Evolutionary conservation across 1,284 basidiomycete species (phyloP).

Genomic region (Sanghuangporus weigelae): DNA sequence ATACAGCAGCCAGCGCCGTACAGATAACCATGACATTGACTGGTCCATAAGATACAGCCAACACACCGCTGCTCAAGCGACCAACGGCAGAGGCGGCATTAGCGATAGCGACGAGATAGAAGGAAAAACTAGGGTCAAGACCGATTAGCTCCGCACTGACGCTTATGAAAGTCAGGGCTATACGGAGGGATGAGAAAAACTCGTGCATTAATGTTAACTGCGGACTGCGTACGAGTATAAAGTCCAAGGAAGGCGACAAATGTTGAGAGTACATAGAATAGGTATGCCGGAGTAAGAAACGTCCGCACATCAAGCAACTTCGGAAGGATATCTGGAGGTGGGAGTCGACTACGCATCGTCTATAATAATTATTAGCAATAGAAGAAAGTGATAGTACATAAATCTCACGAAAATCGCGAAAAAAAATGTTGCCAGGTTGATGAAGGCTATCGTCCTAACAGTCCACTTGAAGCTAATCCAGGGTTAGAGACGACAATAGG

Average conservation of each 20-base stretch:
- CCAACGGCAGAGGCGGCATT: conserved; percentile 42
- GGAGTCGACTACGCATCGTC: conserved; percentile 3
- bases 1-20: conserved; percentile 25
- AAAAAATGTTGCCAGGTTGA: not conserved
- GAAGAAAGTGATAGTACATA: not conserved
- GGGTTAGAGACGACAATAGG: not conserved
- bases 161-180: not conserved
- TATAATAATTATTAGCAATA: not conserved
- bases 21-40: conserved; percentile 27
- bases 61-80: conserved; percentile 34
- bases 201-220: not conserved
- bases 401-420: not conserved
- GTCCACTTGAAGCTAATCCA: conserved; percentile 5
- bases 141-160: conserved; percentile 31
- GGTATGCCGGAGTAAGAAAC: not conserved
- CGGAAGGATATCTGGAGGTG: not conserved
- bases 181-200: not conserved
- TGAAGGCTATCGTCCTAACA: not conserved
- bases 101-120: conserved; percentile 45
- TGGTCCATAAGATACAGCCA: conserved; percentile 28
- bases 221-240: conserved; percentile 1
- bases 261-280: conserved; percentile 7
- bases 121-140: conserved; percentile 36
- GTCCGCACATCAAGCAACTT: not conserved
- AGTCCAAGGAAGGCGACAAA: conserved; percentile 4